phyloP scores from a whole-genome alignment of 768 basidiomycete genomes.

The Tubosaeta sp. region DNA sequence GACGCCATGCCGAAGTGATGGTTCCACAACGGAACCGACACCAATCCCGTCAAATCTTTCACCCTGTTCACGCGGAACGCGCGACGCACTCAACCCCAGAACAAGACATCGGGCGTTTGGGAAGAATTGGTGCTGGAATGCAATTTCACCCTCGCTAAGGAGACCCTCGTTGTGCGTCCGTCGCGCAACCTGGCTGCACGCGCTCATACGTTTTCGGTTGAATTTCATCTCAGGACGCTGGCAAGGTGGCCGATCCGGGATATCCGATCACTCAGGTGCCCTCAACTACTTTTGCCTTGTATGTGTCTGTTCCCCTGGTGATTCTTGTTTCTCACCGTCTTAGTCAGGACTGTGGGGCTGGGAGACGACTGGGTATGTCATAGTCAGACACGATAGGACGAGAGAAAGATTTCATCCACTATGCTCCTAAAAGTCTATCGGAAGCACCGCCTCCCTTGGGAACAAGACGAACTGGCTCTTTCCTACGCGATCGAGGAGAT shows the following conservation, averaged over 20 bases:
- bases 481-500: too few relatives aligned
- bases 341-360: slow-evolving; percentile 42
- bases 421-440: too few relatives aligned
- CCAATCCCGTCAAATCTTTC: too few relatives aligned
- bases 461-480: too few relatives aligned
- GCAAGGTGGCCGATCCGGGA: slow-evolving; percentile 36
- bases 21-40: too few relatives aligned
- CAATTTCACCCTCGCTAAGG: slow-evolving; percentile 38
- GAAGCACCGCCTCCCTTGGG: too few relatives aligned
- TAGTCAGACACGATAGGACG: neutral
- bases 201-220: slow-evolving; percentile 29
- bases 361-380: slow-evolving; percentile 31
- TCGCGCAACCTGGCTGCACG: neutral
- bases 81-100: slow-evolving; percentile 48
- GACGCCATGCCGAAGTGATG: too few relatives aligned
- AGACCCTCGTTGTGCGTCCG: slow-evolving; percentile 38
- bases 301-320: neutral
- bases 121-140: slow-evolving; percentile 54
- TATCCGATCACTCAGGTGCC: slow-evolving; percentile 45
- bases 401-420: too few relatives aligned
- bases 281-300: slow-evolving; percentile 53
- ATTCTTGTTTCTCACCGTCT: neutral
- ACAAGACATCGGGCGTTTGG: slow-evolving; percentile 82
- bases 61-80: slow-evolving; percentile 65
- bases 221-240: slow-evolving; percentile 41